phyloP scores from a whole-genome alignment of 495 filamentous ascomycete genomes.

The Annulohypoxylon stygium region DNA sequence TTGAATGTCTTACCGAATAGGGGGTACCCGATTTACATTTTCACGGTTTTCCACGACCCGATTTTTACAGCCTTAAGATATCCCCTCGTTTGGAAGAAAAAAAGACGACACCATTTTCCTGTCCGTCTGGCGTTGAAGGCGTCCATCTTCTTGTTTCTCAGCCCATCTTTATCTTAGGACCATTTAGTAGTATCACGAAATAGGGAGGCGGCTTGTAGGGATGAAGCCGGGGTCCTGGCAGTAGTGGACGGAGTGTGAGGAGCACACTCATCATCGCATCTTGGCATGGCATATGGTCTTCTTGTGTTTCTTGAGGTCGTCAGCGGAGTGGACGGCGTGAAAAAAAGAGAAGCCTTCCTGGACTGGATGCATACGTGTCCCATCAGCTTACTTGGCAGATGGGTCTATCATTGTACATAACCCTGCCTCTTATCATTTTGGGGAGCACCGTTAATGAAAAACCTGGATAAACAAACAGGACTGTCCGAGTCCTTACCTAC shows the following conservation, averaged over 20 bases:
- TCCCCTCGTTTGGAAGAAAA: constrained; percentile 46
- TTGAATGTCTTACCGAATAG: constrained; percentile 12
- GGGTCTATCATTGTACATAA: constrained; percentile 43
- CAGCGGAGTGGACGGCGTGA: constrained; percentile 15
- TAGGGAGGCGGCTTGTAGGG: constrained; percentile 11
- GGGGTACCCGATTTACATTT: constrained; percentile 32
- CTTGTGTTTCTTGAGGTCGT: constrained; percentile 10
- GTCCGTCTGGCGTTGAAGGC: constrained; percentile 48
- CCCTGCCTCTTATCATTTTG: constrained; percentile 33
- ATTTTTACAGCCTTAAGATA: constrained; percentile 40
- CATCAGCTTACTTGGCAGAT: constrained; percentile 15
- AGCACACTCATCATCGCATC: constrained; percentile 24
- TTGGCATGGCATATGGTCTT: constrained; percentile 38
- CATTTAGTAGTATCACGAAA: constrained; percentile 38
- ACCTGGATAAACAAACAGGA: constrained; percentile 26
- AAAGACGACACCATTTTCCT: constrained; percentile 27
- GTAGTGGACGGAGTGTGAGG: constrained; percentile 23
- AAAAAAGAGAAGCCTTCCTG: constrained; percentile 14
- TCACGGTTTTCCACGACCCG: constrained; percentile 32
- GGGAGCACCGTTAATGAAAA: constrained; percentile 36
- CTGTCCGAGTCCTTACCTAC: too few species aligned
- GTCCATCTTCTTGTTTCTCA: constrained; percentile 38
- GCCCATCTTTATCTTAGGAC: constrained; percentile 35
- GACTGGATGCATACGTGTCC: constrained; percentile 15
- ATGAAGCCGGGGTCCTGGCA: constrained; percentile 12